Conservation (phyloP, 2,329 filamentous ascomycete species). For the Aspergillus fijiensis region DNA sequence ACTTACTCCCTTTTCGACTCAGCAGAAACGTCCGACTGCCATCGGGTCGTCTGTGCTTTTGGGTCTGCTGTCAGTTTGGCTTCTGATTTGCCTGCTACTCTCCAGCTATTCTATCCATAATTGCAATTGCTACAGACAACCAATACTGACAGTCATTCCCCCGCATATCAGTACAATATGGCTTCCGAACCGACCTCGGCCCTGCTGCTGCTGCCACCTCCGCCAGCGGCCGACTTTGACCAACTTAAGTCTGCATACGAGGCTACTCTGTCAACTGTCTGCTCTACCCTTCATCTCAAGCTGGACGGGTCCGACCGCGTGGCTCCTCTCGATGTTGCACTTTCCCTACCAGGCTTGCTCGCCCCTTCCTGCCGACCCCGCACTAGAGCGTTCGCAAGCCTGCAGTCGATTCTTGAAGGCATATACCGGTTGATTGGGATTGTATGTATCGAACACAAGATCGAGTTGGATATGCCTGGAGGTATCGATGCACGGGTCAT, state of each 20-base stretch:
- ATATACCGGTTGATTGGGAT: conserved; percentile 76
- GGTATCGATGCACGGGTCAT: conserved; percentile 76
- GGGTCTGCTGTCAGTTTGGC: not conserved
- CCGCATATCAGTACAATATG: conserved; percentile 23
- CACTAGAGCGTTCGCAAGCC: conserved; percentile 62
- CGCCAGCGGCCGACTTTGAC: conserved; percentile 53
- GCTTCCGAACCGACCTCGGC: conserved; percentile 28
- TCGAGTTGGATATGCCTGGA: conserved; percentile 64
- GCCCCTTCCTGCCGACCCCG: conserved; percentile 52
- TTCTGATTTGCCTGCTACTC: not conserved
- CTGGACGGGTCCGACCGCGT: conserved; percentile 32
- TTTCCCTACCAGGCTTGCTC: conserved; percentile 63
- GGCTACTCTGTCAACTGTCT: conserved; percentile 55
- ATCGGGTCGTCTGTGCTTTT: not conserved
- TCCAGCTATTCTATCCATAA: not conserved
- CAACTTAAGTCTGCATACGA: conserved; percentile 61
- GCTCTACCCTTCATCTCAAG: conserved; percentile 49
- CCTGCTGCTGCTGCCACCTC: conserved; percentile 64
- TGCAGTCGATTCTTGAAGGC: conserved; percentile 71
- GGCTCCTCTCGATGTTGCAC: conserved; percentile 56
- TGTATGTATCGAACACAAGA: conserved; percentile 63
- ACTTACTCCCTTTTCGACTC: not conserved
- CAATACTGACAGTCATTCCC: not conserved
- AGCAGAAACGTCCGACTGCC: not conserved
- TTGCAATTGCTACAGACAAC: not conserved